Evolutionary conservation across 495 filamentous ascomycete genomes (phyloP), one percentile per base, ranked within the genome.

Genomic region (Penicillium desertorum): DNA sequence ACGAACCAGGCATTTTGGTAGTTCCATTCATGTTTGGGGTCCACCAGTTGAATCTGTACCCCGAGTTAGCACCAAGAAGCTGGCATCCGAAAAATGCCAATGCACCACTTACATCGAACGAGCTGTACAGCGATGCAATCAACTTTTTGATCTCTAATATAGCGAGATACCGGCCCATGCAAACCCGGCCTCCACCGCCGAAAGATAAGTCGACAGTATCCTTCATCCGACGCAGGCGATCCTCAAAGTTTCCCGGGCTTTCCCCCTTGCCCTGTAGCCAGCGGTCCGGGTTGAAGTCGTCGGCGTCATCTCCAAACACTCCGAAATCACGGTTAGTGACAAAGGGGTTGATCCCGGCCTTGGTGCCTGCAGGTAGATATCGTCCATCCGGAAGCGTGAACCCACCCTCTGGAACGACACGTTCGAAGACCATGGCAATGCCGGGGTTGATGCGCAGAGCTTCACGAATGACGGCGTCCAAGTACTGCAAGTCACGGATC

Each of bases 101-200:
- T 6, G 8, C 5, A 34, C 19, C 42, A 63, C 71, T 64, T 53
- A 81, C 77, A 67, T 91, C 87, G 68, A 90, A 92, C 59, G 78
- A 74, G 62, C 81, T 78, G 61, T 91, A 76, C 63, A 92, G 76
- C 53, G 80, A 88, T 41, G 89, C 88, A 51, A 91, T 83, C 54
- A 92, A 63, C 76, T 92, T 92, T 60, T 89, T 89, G 51, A 91
- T 86, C 79, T 92, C 89, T 69, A 92, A 59, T 71, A 88, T 66
- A 51, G 82, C 84, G 54, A 92, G 85, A 61, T 92, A 91, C 74
- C 81, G 80, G 4, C 87, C 87, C 54, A 89, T 86, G 67, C 87
- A 90, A 4, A 82, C 80, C 36, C 87, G 70, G 5, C 74, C 74
- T n/a, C 87, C 87, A 1, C 81, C 84, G 11, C 87, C 86, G 72